Evolutionary conservation across 2,329 filamentous ascomycete genomes (phyloP).

Genomic region (Diplodia corticola): DNA sequence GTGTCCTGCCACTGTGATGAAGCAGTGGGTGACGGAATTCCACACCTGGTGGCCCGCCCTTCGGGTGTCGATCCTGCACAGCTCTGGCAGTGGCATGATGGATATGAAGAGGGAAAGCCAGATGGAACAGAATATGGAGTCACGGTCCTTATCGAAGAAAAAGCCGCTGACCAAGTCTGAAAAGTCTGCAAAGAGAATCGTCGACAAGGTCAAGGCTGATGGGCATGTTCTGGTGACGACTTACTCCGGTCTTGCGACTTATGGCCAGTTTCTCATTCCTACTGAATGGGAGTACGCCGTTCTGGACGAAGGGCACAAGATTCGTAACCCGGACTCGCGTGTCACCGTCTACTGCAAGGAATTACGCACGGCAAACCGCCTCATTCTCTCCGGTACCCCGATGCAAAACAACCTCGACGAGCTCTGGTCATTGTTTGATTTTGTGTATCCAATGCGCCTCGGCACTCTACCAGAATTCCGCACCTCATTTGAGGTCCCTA

Average conservation of each 20-base stretch:
- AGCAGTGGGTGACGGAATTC: conserved; percentile 98
- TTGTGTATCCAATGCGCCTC: conserved; percentile 93
- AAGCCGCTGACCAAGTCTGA: conserved; percentile 54
- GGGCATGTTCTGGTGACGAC: conserved; percentile 95
- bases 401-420: conserved; percentile 97
- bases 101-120: conserved; percentile 65
- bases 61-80: conserved; percentile 90
- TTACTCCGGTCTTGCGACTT: conserved; percentile 93
- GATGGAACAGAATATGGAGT: conserved; percentile 62
- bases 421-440: conserved; percentile 96
- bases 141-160: background rate
- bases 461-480: conserved; percentile 90
- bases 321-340: conserved; percentile 91
- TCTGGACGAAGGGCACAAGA: conserved; percentile 96
- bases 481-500: conserved; percentile 89
- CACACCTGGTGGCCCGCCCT: conserved; percentile 99
- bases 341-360: conserved; percentile 97
- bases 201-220: conserved; percentile 76
- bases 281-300: conserved; percentile 92
- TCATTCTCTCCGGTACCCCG: conserved; percentile 93
- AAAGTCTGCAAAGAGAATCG: conserved; percentile 74
- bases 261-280: conserved; percentile 76
- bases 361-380: conserved; percentile 80
- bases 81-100: conserved; percentile 94
- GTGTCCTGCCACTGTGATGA: conserved; percentile 89